Evolutionary conservation across 345 rosid species (phyloP).

Genomic region (Gossypium ekmanianum): DNA sequence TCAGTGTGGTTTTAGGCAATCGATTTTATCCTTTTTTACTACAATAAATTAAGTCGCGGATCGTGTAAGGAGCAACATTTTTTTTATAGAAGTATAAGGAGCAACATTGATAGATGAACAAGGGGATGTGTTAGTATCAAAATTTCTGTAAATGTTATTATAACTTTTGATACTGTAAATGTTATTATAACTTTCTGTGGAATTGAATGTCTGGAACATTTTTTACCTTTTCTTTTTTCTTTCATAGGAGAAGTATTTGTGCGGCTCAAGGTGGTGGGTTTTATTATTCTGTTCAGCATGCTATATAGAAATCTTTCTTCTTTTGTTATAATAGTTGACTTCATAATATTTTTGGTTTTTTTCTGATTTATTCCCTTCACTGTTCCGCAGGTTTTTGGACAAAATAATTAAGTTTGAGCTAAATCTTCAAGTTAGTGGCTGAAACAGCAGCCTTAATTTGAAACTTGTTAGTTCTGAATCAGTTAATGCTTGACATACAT

Average conservation of each 20-base stretch:
- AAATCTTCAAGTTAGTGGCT: conserved; percentile 2
- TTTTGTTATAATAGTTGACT: background rate
- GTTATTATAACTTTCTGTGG: background rate
- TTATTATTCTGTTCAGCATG: background rate
- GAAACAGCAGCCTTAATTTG: background rate
- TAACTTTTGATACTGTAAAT: background rate
- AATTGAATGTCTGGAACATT: background rate
- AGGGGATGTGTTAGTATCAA: background rate
- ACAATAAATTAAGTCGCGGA: background rate
- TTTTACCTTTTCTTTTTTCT: background rate
- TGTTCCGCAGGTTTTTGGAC: background rate
- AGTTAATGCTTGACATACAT: background rate
- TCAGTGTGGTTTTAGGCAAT: background rate
- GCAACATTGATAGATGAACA: background rate
- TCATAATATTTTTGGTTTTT: background rate
- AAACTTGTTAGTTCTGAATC: background rate
- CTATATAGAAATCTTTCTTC: background rate
- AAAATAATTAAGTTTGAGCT: background rate
- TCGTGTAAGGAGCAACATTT: background rate
- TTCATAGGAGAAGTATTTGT: background rate
- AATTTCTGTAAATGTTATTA: background rate
- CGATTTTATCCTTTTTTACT: background rate
- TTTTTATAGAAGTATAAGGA: background rate
- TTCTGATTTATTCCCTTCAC: background rate
- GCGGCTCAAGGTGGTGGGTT: background rate